Evolutionary conservation across 2,329 filamentous ascomycete species (phyloP).

Genomic region (Colletotrichum eremochloae): DNA sequence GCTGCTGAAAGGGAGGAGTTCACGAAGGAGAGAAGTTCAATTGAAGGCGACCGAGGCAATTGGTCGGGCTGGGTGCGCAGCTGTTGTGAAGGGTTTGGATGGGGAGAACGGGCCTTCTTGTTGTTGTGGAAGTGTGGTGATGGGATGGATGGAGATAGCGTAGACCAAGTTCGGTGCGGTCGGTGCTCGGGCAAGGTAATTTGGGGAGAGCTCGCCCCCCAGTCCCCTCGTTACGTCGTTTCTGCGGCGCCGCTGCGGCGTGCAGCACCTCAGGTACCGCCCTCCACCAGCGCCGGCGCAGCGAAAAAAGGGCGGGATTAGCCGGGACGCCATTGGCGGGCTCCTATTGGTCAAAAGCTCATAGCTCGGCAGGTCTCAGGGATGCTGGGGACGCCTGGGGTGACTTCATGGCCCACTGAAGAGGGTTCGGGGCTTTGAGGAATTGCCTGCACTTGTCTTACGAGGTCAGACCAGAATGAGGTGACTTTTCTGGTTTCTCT

Average conservation of each 20-base stretch:
- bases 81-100: background rate
- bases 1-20: conserved; percentile 8
- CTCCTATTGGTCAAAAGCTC: conserved; percentile 26
- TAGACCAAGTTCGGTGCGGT: conserved; percentile 24
- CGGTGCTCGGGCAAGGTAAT: conserved; percentile 8
- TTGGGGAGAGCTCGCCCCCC: conserved; percentile 18
- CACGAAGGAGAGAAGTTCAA: background rate
- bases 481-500: background rate
- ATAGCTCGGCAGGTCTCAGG: background rate
- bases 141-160: conserved; percentile 14
- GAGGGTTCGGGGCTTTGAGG: conserved; percentile 11
- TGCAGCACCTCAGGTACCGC: conserved; percentile 36
- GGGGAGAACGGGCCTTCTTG: background rate
- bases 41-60: conserved; percentile 4
- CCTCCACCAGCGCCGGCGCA: conserved; percentile 35
- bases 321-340: conserved; percentile 35
- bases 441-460: conserved; percentile 7
- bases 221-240: conserved; percentile 14
- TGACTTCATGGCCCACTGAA: conserved; percentile 34
- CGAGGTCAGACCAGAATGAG: background rate
- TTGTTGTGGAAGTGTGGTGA: conserved; percentile 9
- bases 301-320: conserved; percentile 34
- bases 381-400: conserved; percentile 24
- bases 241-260: conserved; percentile 13
- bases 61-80: background rate